These are phyloP conservation scores for Syzygium aqueum DNA, from an alignment of 345 rosid species.

Conservation along the genomic window DNA sequence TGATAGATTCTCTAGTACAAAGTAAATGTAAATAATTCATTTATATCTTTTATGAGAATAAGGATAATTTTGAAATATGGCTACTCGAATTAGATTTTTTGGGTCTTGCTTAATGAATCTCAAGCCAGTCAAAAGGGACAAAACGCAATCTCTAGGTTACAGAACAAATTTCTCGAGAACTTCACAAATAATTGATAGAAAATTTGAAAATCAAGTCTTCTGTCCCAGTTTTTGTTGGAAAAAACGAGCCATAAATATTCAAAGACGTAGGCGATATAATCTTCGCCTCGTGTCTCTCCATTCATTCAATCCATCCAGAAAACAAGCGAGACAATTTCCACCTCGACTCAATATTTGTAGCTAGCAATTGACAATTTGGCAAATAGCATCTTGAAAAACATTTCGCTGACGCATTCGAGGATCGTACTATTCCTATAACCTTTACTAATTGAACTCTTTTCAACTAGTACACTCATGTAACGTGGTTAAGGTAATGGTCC, in stretches of 20 bases:
- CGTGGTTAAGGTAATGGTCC: not conserved
- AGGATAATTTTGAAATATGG: not conserved
- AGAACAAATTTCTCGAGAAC: not conserved
- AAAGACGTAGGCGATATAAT: not conserved
- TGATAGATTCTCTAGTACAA: not conserved
- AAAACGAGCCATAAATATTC: not conserved
- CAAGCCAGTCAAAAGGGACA: not conserved
- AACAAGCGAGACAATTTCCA: not conserved
- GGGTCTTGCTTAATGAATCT: not conserved
- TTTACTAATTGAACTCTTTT: not conserved
- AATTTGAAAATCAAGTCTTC: not conserved
- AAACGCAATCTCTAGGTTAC: not conserved
- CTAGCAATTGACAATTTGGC: not conserved
- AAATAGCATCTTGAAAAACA: not conserved
- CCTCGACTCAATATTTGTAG: not conserved
- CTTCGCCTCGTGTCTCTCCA: not conserved
- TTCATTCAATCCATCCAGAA: not conserved
- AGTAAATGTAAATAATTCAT: not conserved
- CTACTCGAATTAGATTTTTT: not conserved
- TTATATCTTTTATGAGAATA: not conserved
- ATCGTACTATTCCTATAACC: not conserved
- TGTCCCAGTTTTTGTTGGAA: not conserved
- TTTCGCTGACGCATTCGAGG: not conserved
- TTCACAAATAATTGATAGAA: not conserved
- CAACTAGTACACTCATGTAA: not conserved